Base-by-base conservation (phyloP, 371 early-diverging fungal species). In the Batrachochytrium dendrobatidis region DNA sequence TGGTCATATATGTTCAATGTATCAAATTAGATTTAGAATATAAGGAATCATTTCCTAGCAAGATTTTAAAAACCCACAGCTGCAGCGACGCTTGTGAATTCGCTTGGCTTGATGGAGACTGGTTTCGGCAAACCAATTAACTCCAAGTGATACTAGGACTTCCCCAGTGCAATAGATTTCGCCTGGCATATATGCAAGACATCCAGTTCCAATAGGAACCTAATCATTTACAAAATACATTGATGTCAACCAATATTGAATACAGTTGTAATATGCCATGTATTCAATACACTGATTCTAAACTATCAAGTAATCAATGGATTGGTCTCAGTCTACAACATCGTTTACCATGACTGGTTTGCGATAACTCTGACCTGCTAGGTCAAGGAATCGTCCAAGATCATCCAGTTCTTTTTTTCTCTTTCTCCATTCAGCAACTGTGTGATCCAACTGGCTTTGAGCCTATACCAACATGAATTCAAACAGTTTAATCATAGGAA, bases 111-210 rank as follows among this genome's bases (percentile, higher is more conserved):
- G 88, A 32, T 69, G 72, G 0, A 86, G 84, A 3, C 90, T 88
- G 39, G 86, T 74, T 61, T 93, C 91, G 10, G 80, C 89, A 68
- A 92, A 95, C 86, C 89, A 93, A 68, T 92, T 88, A 53, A 88
- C 93, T 26, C 95, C 95, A 48, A 95, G 76, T 28, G 86, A 66
- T 0, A 89, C 91, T 25, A 86, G 66, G 12, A 95, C 80, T 67
- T 93, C 93, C 63, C 93, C 92, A 6, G 95, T 93, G 62, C 90
- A 89, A 30, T 91, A 71, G 6, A 95, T 55, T 55, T 86, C 80
- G 34, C 94, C 95, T 3, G 89, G 89, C 81, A 91, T 87, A 68
- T 92, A 93, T 0, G 95, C 95, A 30, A 91, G 58, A 26, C 26
- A 24, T 20, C 46, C 12, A 39, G 81, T 82, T 0, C 94, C 92